phyloP scores from a whole-genome alignment of 108 stramenopile species.

The Epipyxis sp. region DNA sequence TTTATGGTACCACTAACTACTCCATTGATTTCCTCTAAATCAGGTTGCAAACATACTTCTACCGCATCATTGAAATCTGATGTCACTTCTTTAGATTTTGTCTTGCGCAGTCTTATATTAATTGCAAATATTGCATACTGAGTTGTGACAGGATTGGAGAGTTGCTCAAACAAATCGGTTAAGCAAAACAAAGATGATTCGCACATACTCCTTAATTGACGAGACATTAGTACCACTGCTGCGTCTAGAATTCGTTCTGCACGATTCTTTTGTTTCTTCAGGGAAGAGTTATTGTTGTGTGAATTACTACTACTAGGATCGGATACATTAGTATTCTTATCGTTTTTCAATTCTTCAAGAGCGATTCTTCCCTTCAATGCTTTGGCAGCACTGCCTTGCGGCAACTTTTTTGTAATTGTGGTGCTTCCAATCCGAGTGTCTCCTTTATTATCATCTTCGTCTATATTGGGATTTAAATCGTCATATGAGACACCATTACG shows the following conservation, averaged over 20 bases:
- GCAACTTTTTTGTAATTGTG: constrained; percentile 13
- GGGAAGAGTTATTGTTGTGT: not conserved
- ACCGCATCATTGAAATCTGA: constrained; percentile 24
- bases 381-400: not conserved
- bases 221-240: constrained; percentile 56
- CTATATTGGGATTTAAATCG: not conserved
- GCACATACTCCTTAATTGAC: constrained; percentile 39
- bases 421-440: not conserved
- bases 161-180: constrained; percentile 37
- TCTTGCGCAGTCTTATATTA: constrained; percentile 43
- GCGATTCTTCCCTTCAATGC: not conserved
- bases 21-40: constrained; percentile 25
- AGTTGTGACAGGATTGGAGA: constrained; percentile 22
- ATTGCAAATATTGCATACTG: constrained; percentile 40
- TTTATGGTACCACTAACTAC: constrained; percentile 7
- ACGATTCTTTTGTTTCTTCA: not conserved
- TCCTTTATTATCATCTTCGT: constrained; percentile 26
- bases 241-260: constrained; percentile 40
- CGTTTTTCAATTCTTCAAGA: not conserved
- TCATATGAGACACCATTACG: not conserved
- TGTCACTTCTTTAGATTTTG: constrained; percentile 38
- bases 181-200: constrained; percentile 36
- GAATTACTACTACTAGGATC: not conserved
- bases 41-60: constrained; percentile 24
- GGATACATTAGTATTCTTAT: not conserved